phyloP scores from a whole-genome alignment of 1,139 yeast genomes.

The Yamadazyma pseudoaaseri region DNA sequence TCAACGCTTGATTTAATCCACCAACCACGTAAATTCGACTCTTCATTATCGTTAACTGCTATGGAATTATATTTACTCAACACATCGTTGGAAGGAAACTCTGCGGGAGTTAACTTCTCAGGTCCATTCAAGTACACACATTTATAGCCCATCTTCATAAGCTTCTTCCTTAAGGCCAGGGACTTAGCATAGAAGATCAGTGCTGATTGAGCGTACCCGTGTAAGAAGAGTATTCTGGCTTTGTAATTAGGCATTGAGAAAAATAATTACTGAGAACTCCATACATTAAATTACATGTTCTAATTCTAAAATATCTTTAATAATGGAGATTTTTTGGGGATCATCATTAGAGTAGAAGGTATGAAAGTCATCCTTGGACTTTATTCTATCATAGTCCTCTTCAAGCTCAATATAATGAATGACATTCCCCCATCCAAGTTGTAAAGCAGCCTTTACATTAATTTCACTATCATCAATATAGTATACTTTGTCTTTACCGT shows the following conservation, averaged over 20 bases:
- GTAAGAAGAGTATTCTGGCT: conserved; percentile 39
- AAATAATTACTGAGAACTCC: no score
- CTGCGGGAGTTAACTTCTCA: conserved; percentile 57
- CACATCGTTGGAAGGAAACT: conserved; percentile 56
- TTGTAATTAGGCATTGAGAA: conserved; percentile 11
- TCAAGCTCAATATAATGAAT: conserved; percentile 59
- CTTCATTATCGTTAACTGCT: conserved; percentile 23
- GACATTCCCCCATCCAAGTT: conserved; percentile 51
- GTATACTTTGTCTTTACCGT: conserved; percentile 31
- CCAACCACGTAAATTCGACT: conserved; percentile 34
- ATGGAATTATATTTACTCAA: conserved; percentile 42
- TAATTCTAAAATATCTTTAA: conserved; percentile 32
- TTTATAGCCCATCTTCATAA: conserved; percentile 46
- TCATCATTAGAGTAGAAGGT: conserved; percentile 35
- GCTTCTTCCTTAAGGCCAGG: conserved; percentile 41
- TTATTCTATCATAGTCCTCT: conserved; percentile 35
- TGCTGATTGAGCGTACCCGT: conserved; percentile 46
- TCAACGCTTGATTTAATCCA: conserved; percentile 29
- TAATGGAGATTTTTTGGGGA: conserved; percentile 30
- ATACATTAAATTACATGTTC: conserved; percentile 4
- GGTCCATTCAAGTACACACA: conserved; percentile 83
- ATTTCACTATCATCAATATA: conserved; percentile 83
- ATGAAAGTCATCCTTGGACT: conserved; percentile 27
- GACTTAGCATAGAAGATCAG: conserved; percentile 47
- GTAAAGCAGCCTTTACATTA: conserved; percentile 57